Evolutionary conservation across 768 basidiomycete genomes (phyloP), one percentile per base, ranked within the genome.

Genomic region (Inosperma sp.): DNA sequence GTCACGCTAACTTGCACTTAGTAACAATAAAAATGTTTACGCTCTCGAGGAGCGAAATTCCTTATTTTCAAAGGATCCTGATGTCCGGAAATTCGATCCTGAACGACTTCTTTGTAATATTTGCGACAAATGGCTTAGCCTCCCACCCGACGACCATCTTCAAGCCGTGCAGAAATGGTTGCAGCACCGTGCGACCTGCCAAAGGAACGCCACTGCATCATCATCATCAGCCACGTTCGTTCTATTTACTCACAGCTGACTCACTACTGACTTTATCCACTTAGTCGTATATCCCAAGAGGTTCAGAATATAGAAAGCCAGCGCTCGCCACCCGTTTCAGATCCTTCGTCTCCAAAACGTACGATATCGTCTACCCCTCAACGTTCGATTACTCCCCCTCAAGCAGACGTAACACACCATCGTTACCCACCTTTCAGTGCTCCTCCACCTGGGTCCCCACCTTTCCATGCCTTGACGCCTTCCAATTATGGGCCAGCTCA

Each of bases 51-150:
- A 84, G 59, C 76, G 82, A 53, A 80, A 77, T 58, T 65, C 74
- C 1, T 59, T 80, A 29, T 76, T 89, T 53, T 66, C 79, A 33
- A 77, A 80, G 43, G 87, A 89, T 61, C 79, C 81, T 3, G 78
- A 83, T 53, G 78, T 85, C n/a, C 79, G 84, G 55, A 86, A 86
- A 60, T 84, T 84, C 60, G 86, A 89, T 49, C 73, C 81, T 3
- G 85, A 88, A 57, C 78, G 87, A 6, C 72, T 88, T 0, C 71
- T 86, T 0, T 88, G 87, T 58, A 79, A 78, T 48, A 68, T 76
- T 37, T 89, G 86, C 63, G 85, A 86, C 52, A 64, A 69, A 22
- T 88, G 86, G 87, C 61, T 89, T n/a, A 53, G 70, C 10, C 69
- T 86, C 35, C 79, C 77, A 16, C 61, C 79, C 1, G 81, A 83